A percentile compares a stretch with the other conserved stretches of the same genome.
phyloP scores from a whole-genome alignment of 2,329 filamentous ascomycete species.

The Ophiostoma sp. region DNA sequence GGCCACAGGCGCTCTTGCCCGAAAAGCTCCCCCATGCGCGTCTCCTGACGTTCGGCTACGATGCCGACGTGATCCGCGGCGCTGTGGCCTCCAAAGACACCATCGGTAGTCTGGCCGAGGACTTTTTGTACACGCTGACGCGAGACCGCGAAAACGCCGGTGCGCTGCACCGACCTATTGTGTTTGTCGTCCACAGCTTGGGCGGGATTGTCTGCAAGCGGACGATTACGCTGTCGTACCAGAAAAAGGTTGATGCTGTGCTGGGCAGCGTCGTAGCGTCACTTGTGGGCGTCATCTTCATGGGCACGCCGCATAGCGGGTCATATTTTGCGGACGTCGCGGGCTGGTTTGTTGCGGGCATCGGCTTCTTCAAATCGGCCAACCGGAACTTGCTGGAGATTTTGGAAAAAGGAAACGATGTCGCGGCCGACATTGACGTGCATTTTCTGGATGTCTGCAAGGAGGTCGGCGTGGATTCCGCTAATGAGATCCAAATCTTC shows the following conservation, averaged over 20 bases:
- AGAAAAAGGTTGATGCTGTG: not conserved
- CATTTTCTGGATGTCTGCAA: slow-evolving; percentile 1
- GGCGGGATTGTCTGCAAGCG: slow-evolving; percentile 29
- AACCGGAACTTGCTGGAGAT: not conserved
- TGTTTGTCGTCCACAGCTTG: slow-evolving; percentile 39
- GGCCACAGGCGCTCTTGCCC: slow-evolving; percentile 40
- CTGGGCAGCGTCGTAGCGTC: not conserved
- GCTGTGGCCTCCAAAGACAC: not conserved
- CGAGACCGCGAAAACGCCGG: not conserved
- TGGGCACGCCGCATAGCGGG: slow-evolving; percentile 22
- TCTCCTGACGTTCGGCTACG: slow-evolving; percentile 45
- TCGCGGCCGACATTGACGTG: not conserved
- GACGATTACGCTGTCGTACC: not conserved
- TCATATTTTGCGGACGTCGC: slow-evolving; percentile 6
- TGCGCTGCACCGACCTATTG: slow-evolving; percentile 32
- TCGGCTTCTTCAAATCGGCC: not conserved
- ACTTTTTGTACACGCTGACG: not conserved
- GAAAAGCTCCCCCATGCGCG: slow-evolving; percentile 36
- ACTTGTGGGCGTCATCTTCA: slow-evolving; percentile 13
- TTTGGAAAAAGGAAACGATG: not conserved
- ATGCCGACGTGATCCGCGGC: slow-evolving; percentile 35
- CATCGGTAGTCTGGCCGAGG: not conserved
- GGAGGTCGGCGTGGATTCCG: not conserved
- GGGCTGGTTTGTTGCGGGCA: not conserved
- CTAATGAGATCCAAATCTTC: not conserved